phyloP scores from a whole-genome alignment of 306 rosid species.

The Acacia crassicarpa region DNA sequence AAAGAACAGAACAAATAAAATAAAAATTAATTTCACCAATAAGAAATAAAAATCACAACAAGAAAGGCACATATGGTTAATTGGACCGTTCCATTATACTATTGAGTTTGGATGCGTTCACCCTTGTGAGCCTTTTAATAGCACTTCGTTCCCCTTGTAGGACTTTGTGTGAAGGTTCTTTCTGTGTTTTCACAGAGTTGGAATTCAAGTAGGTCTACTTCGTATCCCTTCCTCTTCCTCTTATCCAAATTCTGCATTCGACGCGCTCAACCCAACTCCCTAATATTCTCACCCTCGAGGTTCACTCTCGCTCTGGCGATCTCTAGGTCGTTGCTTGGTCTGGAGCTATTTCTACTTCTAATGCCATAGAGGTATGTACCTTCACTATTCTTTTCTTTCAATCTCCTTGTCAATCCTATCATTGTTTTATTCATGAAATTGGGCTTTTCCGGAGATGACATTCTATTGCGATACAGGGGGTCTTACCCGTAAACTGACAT shows the following conservation, averaged over 20 bases:
- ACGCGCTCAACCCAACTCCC: conserved; percentile 45
- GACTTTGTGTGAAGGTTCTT: background rate
- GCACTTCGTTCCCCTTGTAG: background rate
- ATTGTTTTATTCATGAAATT: background rate
- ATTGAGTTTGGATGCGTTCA: background rate
- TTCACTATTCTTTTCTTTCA: background rate
- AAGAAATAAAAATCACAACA: too few relatives aligned
- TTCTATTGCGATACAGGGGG: background rate
- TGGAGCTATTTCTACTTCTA: conserved; percentile 76
- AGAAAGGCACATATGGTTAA: background rate
- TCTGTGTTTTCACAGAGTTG: conserved; percentile 47
- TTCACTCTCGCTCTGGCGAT: conserved; percentile 51
- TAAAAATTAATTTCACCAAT: too few relatives aligned
- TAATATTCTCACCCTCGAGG: conserved; percentile 65
- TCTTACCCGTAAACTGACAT: background rate
- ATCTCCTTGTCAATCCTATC: background rate
- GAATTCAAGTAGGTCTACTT: conserved; percentile 70
- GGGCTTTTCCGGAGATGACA: background rate
- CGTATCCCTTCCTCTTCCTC: conserved; percentile 70
- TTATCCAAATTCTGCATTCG: conserved; percentile 72
- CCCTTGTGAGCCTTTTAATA: background rate
- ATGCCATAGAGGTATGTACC: conserved; percentile 62
- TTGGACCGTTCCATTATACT: background rate
- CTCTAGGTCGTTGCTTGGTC: conserved; percentile 87
- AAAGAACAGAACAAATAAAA: too few relatives aligned